Conservation (phyloP, 148 eudicot genomes). For the Hydrangea macrophylla region DNA sequence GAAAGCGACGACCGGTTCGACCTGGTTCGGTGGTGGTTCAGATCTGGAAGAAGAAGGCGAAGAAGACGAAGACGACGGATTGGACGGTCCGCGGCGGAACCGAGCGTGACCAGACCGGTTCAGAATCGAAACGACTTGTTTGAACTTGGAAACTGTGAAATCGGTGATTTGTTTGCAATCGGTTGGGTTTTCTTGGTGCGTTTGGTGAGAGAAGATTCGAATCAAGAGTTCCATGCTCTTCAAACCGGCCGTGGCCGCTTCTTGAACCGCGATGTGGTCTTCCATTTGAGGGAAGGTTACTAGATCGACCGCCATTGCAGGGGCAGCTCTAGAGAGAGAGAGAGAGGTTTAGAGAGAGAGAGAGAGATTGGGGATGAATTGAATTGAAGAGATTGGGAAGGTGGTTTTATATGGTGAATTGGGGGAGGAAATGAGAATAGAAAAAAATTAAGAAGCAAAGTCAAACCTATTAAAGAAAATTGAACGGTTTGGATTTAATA, state of each 20-base stretch:
- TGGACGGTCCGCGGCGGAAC: constrained; percentile 54
- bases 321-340: too few relatives aligned
- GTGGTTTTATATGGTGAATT: neutral
- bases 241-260: constrained; percentile 43
- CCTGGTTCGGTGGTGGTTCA: too few relatives aligned
- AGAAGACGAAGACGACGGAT: neutral
- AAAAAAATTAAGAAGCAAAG: neutral
- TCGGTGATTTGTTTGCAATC: constrained; percentile 40
- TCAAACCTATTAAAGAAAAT: neutral
- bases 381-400: neutral
- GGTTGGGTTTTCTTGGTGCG: constrained; percentile 10
- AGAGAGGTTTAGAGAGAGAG: neutral
- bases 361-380: neutral
- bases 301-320: constrained; percentile 4
- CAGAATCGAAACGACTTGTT: constrained; percentile 35
- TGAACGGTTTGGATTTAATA: neutral
- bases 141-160: constrained; percentile 45
- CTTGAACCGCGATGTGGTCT: constrained; percentile 26
- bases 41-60: neutral
- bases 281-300: constrained; percentile 6
- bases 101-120: constrained; percentile 77
- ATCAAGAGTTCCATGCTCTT: constrained; percentile 49
- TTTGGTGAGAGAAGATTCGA: constrained; percentile 26
- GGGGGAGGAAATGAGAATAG: neutral
- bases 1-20: too few relatives aligned